phyloP scores from a whole-genome alignment of 805 yeast species.

The Kazachstania kunashirensis region DNA sequence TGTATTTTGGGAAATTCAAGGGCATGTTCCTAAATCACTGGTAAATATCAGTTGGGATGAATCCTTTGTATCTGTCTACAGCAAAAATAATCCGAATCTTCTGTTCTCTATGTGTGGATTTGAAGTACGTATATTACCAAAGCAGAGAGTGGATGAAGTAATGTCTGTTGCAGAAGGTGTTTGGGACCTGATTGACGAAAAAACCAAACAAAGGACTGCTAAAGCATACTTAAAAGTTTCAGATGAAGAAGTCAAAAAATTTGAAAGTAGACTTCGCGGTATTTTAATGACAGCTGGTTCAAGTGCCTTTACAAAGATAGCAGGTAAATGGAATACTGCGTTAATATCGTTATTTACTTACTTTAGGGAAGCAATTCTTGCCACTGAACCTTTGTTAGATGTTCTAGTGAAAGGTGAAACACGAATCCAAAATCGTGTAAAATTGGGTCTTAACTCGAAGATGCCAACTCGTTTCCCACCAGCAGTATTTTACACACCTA shows the following conservation, averaged over 20 bases:
- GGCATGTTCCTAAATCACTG: slow-evolving; percentile 68
- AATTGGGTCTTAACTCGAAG: slow-evolving; percentile 89
- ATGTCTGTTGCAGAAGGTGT: slow-evolving; percentile 66
- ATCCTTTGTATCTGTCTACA: slow-evolving; percentile 78
- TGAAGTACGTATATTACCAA: slow-evolving; percentile 83
- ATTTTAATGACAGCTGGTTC: slow-evolving; percentile 93
- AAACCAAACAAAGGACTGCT: slow-evolving; percentile 77
- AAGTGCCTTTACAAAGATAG: slow-evolving; percentile 87
- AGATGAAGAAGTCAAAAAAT: slow-evolving; percentile 65
- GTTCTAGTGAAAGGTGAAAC: slow-evolving; percentile 85
- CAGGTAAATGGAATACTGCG: slow-evolving; percentile 93
- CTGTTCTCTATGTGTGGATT: slow-evolving; percentile 90
- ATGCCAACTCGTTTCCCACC: slow-evolving; percentile 99
- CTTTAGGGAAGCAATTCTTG: slow-evolving; percentile 84
- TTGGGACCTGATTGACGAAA: slow-evolving; percentile 73
- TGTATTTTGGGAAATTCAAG: slow-evolving; percentile 78
- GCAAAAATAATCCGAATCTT: slow-evolving; percentile 81
- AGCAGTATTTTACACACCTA: slow-evolving; percentile 95
- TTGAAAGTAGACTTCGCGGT: slow-evolving; percentile 77
- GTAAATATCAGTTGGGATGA: slow-evolving; percentile 71
- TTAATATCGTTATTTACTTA: slow-evolving; percentile 78
- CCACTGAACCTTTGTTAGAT: slow-evolving; percentile 72
- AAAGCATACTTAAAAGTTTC: slow-evolving; percentile 80
- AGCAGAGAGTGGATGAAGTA: slow-evolving; percentile 45
- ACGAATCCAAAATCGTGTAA: slow-evolving; percentile 85